Percentiles rank a stretch among this genome's conserved stretches.
Conservation (phyloP, 495 filamentous ascomycete species). For the Clohesyomyces aquaticus region DNA sequence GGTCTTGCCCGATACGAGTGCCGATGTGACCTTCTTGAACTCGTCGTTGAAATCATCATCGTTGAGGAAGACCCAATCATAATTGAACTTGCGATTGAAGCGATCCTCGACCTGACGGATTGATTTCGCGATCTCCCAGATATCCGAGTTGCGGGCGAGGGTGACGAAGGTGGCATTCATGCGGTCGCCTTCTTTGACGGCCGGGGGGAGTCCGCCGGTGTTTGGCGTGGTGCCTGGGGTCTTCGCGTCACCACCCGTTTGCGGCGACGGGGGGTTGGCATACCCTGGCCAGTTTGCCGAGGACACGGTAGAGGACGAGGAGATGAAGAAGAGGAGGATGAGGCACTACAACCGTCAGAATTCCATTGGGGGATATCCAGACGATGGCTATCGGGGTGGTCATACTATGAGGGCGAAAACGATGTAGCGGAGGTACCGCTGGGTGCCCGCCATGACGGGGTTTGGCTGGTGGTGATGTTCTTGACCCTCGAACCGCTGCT, state of each 20-base stretch:
- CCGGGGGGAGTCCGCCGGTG: slow-evolving; percentile 50
- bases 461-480: slow-evolving; percentile 27
- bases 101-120: slow-evolving; percentile 96
- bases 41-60: slow-evolving; percentile 88
- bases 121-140: slow-evolving; percentile 95
- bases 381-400: slow-evolving; percentile 22
- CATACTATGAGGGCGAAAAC: slow-evolving; percentile 84
- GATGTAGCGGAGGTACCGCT: slow-evolving; percentile 73
- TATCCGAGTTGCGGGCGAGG: slow-evolving; percentile 85
- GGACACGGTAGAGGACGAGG: slow-evolving; percentile 60
- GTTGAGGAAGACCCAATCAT: slow-evolving; percentile 99
- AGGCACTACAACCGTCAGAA: slow-evolving; percentile 58
- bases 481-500: slow-evolving; percentile 26
- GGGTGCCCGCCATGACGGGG: slow-evolving; percentile 44
- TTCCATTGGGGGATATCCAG: background rate
- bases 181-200: slow-evolving; percentile 62
- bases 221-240: slow-evolving; percentile 35
- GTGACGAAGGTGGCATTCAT: slow-evolving; percentile 98
- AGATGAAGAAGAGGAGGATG: slow-evolving; percentile 77
- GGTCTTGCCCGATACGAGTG: slow-evolving; percentile 86
- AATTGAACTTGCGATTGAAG: slow-evolving; percentile 94
- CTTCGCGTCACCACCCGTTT: slow-evolving; percentile 1
- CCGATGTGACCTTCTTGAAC: slow-evolving; percentile 89
- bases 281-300: slow-evolving; percentile 29
- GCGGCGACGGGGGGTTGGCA: slow-evolving; percentile 13